Evolutionary conservation across 352 stramenopile genomes (phyloP), one percentile per base, ranked within the genome.

Genomic region (Phytophthora podocarpi): DNA sequence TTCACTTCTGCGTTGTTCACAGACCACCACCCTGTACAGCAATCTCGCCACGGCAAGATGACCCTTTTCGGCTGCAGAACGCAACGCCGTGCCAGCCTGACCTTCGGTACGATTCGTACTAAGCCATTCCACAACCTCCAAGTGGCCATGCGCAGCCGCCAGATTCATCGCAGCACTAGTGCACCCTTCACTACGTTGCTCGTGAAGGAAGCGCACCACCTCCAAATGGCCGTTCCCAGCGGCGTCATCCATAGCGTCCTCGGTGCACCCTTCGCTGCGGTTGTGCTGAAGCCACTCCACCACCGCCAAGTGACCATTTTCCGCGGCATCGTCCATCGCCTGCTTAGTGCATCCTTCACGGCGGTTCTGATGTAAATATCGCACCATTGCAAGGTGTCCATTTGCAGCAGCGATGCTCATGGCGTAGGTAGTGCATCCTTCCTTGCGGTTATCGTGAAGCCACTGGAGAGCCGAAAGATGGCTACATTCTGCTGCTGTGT

Each of bases 201-300:
- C 52, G 8, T 67, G 59, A 6, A 62, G 43, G 26, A 59, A 68
- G 21, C 35, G 35, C 8, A 68, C n/a, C 8, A 68, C 43, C 12
- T 50, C 27, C 1, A 68, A 43, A 30, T 67, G 34, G 0, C 51
- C 59, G 20, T 63, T 62, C 16, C 11, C 41, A 43, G 59, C 59
- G 12, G 50, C 51, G 31, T 40, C 32, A 30, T 67, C 59, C 59
- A 68, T 63, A 20, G 58, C 58, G n/a, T 54, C 50, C 28, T 55
- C 41, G 13, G 24, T 61, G 20, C 58, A 67, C 7, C 50, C 50
- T 67, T 67, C 59, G 2, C 15, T n/a, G 8, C 59, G 50, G 31
- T 62, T 61, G n/a, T 15, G 5, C 23, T 67, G 51, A 12, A 68
- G 59, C 35, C 45, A 68, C n/a, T 48, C 10, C 16, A 68, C 43